Evolutionary conservation across 2,329 filamentous ascomycete genomes (phyloP).

Genomic region (Fusarium foetens): DNA sequence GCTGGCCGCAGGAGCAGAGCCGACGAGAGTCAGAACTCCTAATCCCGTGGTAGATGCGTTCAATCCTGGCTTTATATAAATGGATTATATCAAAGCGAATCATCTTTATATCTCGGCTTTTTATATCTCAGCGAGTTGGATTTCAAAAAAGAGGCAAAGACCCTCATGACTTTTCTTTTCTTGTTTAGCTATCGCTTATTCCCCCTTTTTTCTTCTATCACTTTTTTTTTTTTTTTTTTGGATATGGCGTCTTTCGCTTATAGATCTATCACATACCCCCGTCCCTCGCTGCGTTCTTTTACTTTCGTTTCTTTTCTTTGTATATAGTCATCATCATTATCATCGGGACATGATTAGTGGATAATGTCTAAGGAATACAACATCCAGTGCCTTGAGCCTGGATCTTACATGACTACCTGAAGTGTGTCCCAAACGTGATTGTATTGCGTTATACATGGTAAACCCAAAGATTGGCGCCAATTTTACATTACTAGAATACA

Average conservation of each 20-base stretch:
- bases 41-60: conserved; percentile 40
- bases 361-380: conserved; percentile 38
- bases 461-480: neutral
- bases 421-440: neutral
- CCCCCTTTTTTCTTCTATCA: conserved; percentile 1
- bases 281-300: conserved; percentile 9
- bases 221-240: neutral
- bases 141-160: conserved; percentile 12
- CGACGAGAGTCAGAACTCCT: conserved; percentile 27
- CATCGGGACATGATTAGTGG: conserved; percentile 37
- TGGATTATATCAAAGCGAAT: neutral
- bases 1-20: conserved; percentile 3
- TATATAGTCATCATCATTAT: conserved; percentile 27
- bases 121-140: conserved; percentile 2
- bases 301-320: conserved; percentile 6
- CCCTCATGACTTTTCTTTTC: conserved; percentile 28
- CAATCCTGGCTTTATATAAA: conserved; percentile 42
- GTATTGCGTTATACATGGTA: neutral
- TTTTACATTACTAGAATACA: neutral
- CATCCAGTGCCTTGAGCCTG: conserved; percentile 13
- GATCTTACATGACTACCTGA: conserved; percentile 21
- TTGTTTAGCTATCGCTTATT: conserved; percentile 9
- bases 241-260: conserved; percentile 31
- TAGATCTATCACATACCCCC: conserved; percentile 35
- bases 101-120: conserved; percentile 4